Percentiles rank a stretch among this genome's conserved stretches.
These are phyloP conservation scores for Paraphoma chrysanthemicola DNA, from an alignment of 2,329 filamentous ascomycete species.

Conservation along the genomic window DNA sequence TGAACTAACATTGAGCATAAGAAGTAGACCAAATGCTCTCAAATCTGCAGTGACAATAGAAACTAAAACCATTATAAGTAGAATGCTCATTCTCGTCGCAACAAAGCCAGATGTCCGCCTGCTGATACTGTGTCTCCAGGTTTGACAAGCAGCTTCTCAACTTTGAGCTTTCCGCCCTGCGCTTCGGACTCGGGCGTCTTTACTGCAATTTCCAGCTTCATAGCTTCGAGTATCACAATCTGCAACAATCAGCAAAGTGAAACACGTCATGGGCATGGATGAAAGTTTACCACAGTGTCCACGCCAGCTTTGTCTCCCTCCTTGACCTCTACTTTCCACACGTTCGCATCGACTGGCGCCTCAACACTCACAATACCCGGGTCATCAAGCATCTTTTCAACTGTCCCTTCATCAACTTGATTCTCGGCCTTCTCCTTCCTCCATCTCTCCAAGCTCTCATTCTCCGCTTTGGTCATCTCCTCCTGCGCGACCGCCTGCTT, in stretches of 20 bases:
- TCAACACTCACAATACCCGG: conserved; percentile 47
- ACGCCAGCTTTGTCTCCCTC: conserved; percentile 47
- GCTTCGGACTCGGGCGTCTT: conserved; percentile 40
- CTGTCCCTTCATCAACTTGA: conserved; percentile 56
- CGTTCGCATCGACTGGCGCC: conserved; percentile 55
- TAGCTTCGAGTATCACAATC: conserved; percentile 54
- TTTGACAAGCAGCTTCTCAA: conserved; percentile 53
- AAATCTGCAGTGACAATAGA: too few relatives aligned
- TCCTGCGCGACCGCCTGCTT: conserved; percentile 58
- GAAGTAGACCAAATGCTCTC: too few relatives aligned
- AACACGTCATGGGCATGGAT: neutral
- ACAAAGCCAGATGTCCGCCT: conserved; percentile 42
- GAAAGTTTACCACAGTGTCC: conserved; percentile 35
- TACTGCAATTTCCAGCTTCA: conserved; percentile 57
- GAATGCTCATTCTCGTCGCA: conserved; percentile 4
- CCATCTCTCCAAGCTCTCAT: conserved; percentile 53
- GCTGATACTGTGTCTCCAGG: conserved; percentile 51
- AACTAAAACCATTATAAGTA: too few relatives aligned
- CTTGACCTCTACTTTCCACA: conserved; percentile 53
- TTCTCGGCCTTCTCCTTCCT: conserved; percentile 52
- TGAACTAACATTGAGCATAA: too few relatives aligned
- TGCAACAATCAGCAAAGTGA: conserved; percentile 11
- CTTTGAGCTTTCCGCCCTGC: conserved; percentile 25
- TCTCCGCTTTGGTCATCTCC: conserved; percentile 56
- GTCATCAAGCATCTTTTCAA: conserved; percentile 58